phyloP scores from a whole-genome alignment of 2,329 filamentous ascomycete genomes.

The Trichoderma sp. region DNA sequence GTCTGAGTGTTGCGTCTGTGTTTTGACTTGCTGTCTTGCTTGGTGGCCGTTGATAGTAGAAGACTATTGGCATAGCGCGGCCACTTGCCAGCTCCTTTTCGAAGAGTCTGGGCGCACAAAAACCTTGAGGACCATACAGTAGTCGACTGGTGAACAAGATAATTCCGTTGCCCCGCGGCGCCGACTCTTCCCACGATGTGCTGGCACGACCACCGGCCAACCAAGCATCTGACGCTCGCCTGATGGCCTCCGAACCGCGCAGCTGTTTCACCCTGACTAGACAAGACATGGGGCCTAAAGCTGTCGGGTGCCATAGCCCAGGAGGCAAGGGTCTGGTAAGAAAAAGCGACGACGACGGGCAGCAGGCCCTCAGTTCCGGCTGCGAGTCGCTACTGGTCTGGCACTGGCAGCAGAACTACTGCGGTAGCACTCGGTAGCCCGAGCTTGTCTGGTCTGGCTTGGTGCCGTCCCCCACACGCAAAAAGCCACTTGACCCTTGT shows the following conservation, averaged over 20 bases:
- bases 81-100: background rate
- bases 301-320: background rate
- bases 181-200: slow-evolving; percentile 3
- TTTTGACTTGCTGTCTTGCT: background rate
- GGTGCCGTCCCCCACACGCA: slow-evolving; percentile 17
- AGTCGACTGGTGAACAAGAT: background rate
- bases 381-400: background rate
- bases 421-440: slow-evolving; percentile 7
- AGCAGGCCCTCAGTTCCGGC: background rate
- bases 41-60: background rate
- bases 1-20: background rate
- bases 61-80: background rate
- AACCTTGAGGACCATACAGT: background rate
- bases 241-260: slow-evolving; percentile 8
- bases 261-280: slow-evolving; percentile 14
- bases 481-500: slow-evolving; percentile 2
- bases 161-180: background rate
- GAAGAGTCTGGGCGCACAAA: background rate
- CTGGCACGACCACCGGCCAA: slow-evolving; percentile 10
- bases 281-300: background rate
- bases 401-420: background rate
- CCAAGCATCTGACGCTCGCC: slow-evolving; percentile 14
- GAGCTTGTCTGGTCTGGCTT: slow-evolving; percentile 1
- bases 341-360: slow-evolving; percentile 7
- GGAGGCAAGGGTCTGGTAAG: background rate